These are phyloP conservation scores for Fusarium luffae DNA, from an alignment of 2,329 filamentous ascomycete genomes.

Conservation along the genomic window DNA sequence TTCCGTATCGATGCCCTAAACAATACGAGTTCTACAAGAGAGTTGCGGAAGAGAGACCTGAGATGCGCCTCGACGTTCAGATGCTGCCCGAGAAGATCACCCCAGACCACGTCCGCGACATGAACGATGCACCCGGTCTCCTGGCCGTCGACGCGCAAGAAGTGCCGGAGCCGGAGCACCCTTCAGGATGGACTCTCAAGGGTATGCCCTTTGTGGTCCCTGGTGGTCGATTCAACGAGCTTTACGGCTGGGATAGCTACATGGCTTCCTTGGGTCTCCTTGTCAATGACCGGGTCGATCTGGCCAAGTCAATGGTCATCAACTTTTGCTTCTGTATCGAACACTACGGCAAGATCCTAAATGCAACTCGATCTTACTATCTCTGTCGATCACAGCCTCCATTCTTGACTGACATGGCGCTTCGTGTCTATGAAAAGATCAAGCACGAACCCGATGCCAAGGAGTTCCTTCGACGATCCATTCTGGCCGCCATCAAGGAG, in stretches of 20 bases:
- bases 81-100: slow-evolving; percentile 82
- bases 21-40: slow-evolving; percentile 90
- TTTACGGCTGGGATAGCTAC: slow-evolving; percentile 99
- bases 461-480: slow-evolving; percentile 83
- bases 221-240: slow-evolving; percentile 95
- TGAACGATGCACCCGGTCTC: slow-evolving; percentile 89
- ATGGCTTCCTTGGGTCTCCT: slow-evolving; percentile 95
- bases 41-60: slow-evolving; percentile 80
- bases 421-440: slow-evolving; percentile 93
- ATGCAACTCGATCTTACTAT: slow-evolving; percentile 96
- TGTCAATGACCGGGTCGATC: slow-evolving; percentile 83
- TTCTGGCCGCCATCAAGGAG: slow-evolving; percentile 95
- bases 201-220: slow-evolving; percentile 97
- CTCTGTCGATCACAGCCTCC: slow-evolving; percentile 93
- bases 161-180: slow-evolving; percentile 65
- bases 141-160: slow-evolving; percentile 91
- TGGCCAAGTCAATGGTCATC: slow-evolving; percentile 93
- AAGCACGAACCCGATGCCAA: slow-evolving; percentile 82
- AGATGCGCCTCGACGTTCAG: slow-evolving; percentile 88
- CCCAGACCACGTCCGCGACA: slow-evolving; percentile 80
- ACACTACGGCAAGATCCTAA: slow-evolving; percentile 98
- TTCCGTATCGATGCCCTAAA: slow-evolving; percentile 84
- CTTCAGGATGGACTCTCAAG: slow-evolving; percentile 75
- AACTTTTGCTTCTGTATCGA: slow-evolving; percentile 99
- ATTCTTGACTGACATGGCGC: slow-evolving; percentile 96